A percentile compares a stretch with the other conserved stretches of the same genome.
phyloP scores from a whole-genome alignment of 2,329 filamentous ascomycete species.

The Xylariaceae sp. region DNA sequence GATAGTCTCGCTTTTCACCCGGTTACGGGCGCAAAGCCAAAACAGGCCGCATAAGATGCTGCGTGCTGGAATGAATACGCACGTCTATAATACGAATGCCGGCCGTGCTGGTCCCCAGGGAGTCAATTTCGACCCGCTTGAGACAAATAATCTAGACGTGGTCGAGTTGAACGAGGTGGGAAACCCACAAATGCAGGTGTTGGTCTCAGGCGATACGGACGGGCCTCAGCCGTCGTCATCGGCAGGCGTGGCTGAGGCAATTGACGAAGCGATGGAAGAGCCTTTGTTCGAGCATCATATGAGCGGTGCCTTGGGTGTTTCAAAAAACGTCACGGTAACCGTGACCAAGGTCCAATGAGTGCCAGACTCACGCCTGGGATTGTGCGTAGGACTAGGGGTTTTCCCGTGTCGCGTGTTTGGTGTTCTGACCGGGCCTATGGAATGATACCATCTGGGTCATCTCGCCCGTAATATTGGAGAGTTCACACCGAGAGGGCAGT shows the following conservation, averaged over 20 bases:
- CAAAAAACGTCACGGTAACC: constrained; percentile 18
- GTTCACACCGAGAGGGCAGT: no score
- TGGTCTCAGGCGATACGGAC: constrained; percentile 15
- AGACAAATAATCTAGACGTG: constrained; percentile 12
- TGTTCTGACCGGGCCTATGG: no score
- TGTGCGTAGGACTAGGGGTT: background rate
- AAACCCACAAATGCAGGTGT: constrained; percentile 5
- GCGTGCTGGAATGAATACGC: constrained; percentile 1
- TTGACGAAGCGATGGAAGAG: constrained; percentile 12
- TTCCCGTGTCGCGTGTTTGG: background rate
- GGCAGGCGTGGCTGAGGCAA: constrained; percentile 14
- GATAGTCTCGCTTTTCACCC: constrained; percentile 17
- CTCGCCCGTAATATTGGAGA: no score
- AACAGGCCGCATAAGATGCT: background rate
- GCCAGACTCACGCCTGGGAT: background rate
- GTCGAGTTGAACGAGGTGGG: constrained; percentile 19
- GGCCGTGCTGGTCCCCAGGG: constrained; percentile 13
- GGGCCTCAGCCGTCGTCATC: constrained; percentile 2
- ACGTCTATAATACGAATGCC: constrained; percentile 12
- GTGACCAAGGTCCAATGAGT: constrained; percentile 14
- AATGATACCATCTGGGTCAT: no score
- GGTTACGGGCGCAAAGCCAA: constrained; percentile 2
- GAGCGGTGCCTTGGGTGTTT: constrained; percentile 19
- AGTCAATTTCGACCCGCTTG: constrained; percentile 15
- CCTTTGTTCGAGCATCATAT: background rate